phyloP scores from a whole-genome alignment of 2,329 filamentous ascomycete species.

The Ophiocordyceps camponoti-floridani region DNA sequence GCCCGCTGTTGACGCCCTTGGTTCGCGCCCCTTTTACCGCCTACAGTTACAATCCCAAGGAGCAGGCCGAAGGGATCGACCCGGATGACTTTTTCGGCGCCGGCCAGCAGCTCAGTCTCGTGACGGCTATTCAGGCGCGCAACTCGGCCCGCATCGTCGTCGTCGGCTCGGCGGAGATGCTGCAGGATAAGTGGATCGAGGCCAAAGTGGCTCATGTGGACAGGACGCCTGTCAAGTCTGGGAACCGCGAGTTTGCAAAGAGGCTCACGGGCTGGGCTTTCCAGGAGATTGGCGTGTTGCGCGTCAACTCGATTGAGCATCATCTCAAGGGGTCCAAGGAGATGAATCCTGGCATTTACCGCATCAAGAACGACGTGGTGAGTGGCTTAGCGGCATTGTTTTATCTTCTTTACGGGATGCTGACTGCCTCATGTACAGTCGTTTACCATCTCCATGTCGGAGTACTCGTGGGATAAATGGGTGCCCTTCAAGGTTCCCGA shows the following conservation, averaged over 20 bases:
- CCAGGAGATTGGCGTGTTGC: conserved; percentile 78
- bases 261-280: conserved; percentile 89
- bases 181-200: conserved; percentile 79
- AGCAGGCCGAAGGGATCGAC: conserved; percentile 47
- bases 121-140: conserved; percentile 77
- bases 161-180: conserved; percentile 69
- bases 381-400: conserved; percentile 20
- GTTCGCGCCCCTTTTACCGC: conserved; percentile 68
- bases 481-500: conserved; percentile 52
- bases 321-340: conserved; percentile 37
- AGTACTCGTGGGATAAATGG: conserved; percentile 62
- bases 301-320: conserved; percentile 71
- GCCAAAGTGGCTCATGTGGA: conserved; percentile 51
- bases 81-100: conserved; percentile 69
- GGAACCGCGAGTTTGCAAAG: conserved; percentile 73
- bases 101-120: conserved; percentile 65
- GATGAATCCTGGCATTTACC: conserved; percentile 75
- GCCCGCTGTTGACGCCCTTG: conserved; percentile 63
- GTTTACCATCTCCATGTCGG: conserved; percentile 77
- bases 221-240: conserved; percentile 38
- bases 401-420: background rate
- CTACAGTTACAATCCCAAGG: conserved; percentile 89
- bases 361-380: conserved; percentile 93
- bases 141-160: conserved; percentile 85
- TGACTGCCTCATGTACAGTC: conserved; percentile 31